phyloP scores from a whole-genome alignment of 1,139 yeast species.

The Zygosaccharomyces sapae region DNA sequence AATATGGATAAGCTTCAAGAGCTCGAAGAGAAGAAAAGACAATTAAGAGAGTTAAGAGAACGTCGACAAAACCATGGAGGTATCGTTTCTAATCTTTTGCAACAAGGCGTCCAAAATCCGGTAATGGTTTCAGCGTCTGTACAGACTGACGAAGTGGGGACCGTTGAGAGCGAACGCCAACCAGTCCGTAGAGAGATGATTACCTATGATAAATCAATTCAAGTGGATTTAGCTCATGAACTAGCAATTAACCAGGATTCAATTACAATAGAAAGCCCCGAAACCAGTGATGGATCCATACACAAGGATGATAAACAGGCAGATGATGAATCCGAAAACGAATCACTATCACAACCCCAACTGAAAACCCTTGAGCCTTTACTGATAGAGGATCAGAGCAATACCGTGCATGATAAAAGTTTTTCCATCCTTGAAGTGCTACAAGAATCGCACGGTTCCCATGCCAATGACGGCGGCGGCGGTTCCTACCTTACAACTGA shows the following conservation, averaged over 20 bases:
- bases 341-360: background rate
- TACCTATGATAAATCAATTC: slow-evolving; percentile 27
- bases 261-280: background rate
- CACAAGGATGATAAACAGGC: background rate
- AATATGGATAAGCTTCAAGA: slow-evolving; percentile 24
- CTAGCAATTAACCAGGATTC: slow-evolving; percentile 1
- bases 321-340: background rate
- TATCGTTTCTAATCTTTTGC: slow-evolving; percentile 7
- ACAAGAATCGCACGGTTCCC: slow-evolving; percentile 9
- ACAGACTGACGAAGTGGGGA: slow-evolving; percentile 20
- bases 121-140: slow-evolving; percentile 17
- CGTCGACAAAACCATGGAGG: slow-evolving; percentile 14
- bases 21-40: slow-evolving; percentile 24
- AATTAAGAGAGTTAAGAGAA: slow-evolving; percentile 23
- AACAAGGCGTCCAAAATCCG: slow-evolving; percentile 4
- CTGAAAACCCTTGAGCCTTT: slow-evolving; percentile 2
- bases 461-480: background rate
- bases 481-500: background rate
- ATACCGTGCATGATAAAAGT: slow-evolving; percentile 14
- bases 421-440: slow-evolving; percentile 18
- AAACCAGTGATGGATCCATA: background rate
- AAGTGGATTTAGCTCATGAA: slow-evolving; percentile 9
- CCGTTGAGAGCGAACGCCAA: background rate
- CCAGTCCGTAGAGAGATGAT: slow-evolving; percentile 4
- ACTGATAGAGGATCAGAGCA: slow-evolving; percentile 14